These are phyloP conservation scores for Chlorencoelia australis DNA, from an alignment of 2,329 filamentous ascomycete species.

Conservation along the genomic window DNA sequence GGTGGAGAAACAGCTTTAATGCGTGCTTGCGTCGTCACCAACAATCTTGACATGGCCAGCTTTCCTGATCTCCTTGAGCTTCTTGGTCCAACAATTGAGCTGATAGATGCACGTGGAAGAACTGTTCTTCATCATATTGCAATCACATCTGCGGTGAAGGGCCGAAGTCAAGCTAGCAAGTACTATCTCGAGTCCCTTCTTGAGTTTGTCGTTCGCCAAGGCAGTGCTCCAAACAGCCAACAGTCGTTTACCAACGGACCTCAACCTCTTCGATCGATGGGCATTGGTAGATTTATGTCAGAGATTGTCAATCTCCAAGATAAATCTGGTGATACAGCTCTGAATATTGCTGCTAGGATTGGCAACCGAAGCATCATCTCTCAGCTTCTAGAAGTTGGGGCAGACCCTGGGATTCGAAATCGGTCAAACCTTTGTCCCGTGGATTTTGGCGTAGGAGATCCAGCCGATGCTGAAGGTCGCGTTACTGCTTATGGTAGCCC, in stretches of 20 bases:
- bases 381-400: constrained; percentile 91
- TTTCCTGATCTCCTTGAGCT: constrained; percentile 88
- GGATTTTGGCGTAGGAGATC: constrained; percentile 84
- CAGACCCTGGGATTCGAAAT: constrained; percentile 86
- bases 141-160: constrained; percentile 90
- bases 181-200: constrained; percentile 93
- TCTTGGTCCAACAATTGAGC: constrained; percentile 79
- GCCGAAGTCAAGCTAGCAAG: constrained; percentile 79
- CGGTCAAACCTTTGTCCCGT: constrained; percentile 77
- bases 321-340: constrained; percentile 84
- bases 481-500: constrained; percentile 33
- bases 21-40: constrained; percentile 85
- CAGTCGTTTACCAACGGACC: constrained; percentile 24
- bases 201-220: constrained; percentile 87
- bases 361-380: constrained; percentile 91
- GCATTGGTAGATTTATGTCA: constrained; percentile 85
- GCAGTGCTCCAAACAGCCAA: constrained; percentile 50
- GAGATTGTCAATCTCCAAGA: constrained; percentile 96
- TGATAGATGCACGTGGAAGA: constrained; percentile 77
- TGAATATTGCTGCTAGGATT: constrained; percentile 88
- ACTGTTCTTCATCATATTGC: constrained; percentile 96
- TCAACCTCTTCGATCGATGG: constrained; percentile 42
- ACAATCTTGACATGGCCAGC: constrained; percentile 82
- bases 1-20: constrained; percentile 89
- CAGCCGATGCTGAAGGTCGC: constrained; percentile 38